A percentile compares a stretch with the other conserved stretches of the same genome.
Conservation (phyloP, 2,329 filamentous ascomycete genomes). For the Saccharata proteae region DNA sequence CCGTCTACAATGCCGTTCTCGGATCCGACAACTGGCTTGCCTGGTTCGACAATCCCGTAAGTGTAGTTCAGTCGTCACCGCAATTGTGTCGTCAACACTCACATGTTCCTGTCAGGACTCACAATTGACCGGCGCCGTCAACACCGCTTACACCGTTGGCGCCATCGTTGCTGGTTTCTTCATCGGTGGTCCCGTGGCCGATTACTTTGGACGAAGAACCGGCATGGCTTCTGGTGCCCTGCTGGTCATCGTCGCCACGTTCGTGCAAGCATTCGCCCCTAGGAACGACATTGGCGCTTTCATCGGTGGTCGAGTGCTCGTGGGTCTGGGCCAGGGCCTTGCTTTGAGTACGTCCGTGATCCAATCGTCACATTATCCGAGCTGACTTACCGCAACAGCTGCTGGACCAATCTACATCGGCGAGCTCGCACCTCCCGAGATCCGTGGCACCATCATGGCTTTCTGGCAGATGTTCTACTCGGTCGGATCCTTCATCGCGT, state of each 20-base stretch:
- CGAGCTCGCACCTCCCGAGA: conserved; percentile 51
- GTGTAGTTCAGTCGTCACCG: no score
- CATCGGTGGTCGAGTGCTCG: conserved; percentile 55
- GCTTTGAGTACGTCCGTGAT: conserved; percentile 39
- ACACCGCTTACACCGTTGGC: conserved; percentile 59
- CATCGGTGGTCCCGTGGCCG: conserved; percentile 51
- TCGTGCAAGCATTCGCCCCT: conserved; percentile 56
- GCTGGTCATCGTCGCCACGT: conserved; percentile 54
- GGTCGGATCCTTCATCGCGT: conserved; percentile 53
- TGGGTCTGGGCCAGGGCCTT: conserved; percentile 59
- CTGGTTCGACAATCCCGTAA: conserved; percentile 44
- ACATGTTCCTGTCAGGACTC: conserved; percentile 11
- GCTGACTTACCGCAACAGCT: conserved; percentile 25
- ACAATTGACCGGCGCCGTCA: conserved; percentile 44
- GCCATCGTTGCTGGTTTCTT: conserved; percentile 61
- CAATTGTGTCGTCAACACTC: background rate
- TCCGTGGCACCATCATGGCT: conserved; percentile 55
- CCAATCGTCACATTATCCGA: background rate
- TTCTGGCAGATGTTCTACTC: conserved; percentile 60
- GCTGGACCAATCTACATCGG: conserved; percentile 61
- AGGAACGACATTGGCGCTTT: conserved; percentile 50
- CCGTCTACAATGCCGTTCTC: conserved; percentile 61
- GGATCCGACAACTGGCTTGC: conserved; percentile 53
- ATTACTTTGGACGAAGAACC: conserved; percentile 48
- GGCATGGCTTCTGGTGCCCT: conserved; percentile 55